A percentile compares a stretch with the other conserved stretches of the same genome.
Evolutionary conservation across 139 green algal species (phyloP).

Genomic region (Trebouxia sp.): DNA sequence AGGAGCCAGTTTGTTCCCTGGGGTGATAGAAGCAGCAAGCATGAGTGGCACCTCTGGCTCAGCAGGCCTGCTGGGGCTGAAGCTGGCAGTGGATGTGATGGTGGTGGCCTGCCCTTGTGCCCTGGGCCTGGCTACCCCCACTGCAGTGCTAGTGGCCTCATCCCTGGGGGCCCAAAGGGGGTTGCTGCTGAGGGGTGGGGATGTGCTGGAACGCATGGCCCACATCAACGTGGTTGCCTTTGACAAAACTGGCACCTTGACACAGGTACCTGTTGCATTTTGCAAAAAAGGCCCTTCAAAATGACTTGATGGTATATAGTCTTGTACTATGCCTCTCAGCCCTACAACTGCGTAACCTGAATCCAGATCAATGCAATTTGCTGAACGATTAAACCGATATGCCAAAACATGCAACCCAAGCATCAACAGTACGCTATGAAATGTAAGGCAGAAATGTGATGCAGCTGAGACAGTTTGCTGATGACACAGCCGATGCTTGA

Average conservation of each 20-base stretch:
- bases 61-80: slow-evolving; percentile 71
- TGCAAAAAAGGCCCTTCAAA: no score
- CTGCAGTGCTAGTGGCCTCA: slow-evolving; percentile 89
- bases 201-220: slow-evolving; percentile 83
- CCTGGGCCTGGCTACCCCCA: slow-evolving; percentile 95
- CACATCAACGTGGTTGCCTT: slow-evolving; percentile 80
- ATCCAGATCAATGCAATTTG: no score
- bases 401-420: no score
- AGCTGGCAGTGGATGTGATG: slow-evolving; percentile 91
- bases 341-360: no score
- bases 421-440: no score
- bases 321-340: no score
- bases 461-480: no score
- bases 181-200: slow-evolving; percentile 86
- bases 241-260: slow-evolving; percentile 99
- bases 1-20: slow-evolving; percentile 52
- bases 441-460: no score
- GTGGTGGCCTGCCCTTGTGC: slow-evolving; percentile 97
- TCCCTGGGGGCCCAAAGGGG: slow-evolving; percentile 65
- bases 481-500: no score
- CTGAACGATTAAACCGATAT: no score
- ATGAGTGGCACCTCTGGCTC: slow-evolving; percentile 25
- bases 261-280: slow-evolving; percentile 64
- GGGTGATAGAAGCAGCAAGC: slow-evolving; percentile 48
- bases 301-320: no score